Conservation (phyloP, 257 asterid genomes). For the Scutellaria baicalensis region DNA sequence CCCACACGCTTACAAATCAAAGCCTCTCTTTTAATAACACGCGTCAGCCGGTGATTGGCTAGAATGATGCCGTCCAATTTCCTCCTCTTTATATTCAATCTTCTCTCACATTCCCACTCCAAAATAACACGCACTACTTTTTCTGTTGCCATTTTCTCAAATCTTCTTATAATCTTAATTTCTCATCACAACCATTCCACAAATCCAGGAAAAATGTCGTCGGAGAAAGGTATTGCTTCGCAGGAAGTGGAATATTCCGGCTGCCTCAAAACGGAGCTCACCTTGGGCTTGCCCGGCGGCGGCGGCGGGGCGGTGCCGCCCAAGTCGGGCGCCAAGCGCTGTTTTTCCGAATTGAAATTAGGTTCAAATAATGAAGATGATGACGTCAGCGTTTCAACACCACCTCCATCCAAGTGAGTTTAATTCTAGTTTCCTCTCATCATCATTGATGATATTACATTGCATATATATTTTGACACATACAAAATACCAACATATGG, state of each 20-base stretch:
- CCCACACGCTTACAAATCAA: conserved; percentile 34
- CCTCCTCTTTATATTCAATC: conserved; percentile 15
- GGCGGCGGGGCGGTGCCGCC: conserved; percentile 21
- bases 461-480: too few relatives aligned
- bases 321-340: conserved; percentile 43
- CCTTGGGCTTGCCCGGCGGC: conserved; percentile 64
- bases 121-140: not conserved
- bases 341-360: conserved; percentile 31
- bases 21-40: conserved; percentile 18
- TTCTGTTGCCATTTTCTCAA: not conserved
- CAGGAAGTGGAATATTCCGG: conserved; percentile 26
- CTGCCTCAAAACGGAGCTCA: conserved; percentile 63
- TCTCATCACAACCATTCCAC: not conserved
- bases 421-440: not conserved
- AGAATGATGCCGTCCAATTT: not conserved
- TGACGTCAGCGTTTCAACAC: conserved; percentile 18
- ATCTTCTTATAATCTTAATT: not conserved
- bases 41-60: conserved; percentile 14
- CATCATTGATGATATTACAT: too few relatives aligned
- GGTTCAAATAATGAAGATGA: conserved; percentile 19
- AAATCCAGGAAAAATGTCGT: conserved; percentile 4
- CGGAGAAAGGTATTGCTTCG: conserved; percentile 1
- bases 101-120: not conserved
- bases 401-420: conserved; percentile 48
- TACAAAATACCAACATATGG: too few relatives aligned